These are phyloP conservation scores for Xenosphaeropsis pyriputrescens DNA, from an alignment of 2,329 filamentous ascomycete species.

Conservation along the genomic window DNA sequence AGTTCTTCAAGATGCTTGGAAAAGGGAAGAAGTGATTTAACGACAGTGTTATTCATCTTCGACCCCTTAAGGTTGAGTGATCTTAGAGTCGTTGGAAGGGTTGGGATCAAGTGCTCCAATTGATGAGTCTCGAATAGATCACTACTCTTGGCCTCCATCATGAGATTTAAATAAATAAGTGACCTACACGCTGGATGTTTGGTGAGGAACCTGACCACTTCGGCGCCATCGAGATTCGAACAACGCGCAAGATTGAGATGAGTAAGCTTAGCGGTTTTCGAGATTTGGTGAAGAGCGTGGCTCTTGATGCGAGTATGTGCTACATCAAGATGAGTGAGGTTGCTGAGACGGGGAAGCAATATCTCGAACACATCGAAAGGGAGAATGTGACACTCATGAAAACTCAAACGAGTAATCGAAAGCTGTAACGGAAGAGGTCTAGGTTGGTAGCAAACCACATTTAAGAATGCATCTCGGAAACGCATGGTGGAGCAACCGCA, in stretches of 20 bases:
- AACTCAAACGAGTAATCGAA: constrained; percentile 50
- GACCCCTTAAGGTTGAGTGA: constrained; percentile 67
- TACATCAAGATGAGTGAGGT: constrained; percentile 67
- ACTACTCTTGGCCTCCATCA: constrained; percentile 57
- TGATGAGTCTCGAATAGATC: constrained; percentile 55
- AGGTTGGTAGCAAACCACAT: no score
- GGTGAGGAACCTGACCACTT: constrained; percentile 55
- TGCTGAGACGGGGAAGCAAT: constrained; percentile 53
- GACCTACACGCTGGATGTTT: constrained; percentile 54
- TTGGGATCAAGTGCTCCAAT: constrained; percentile 47
- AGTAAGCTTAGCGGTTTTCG: constrained; percentile 55
- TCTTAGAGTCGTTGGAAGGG: constrained; percentile 50
- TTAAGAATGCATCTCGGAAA: constrained; percentile 40
- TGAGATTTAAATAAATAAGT: constrained; percentile 59
- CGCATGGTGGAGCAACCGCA: constrained; percentile 56
- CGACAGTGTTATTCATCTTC: constrained; percentile 49
- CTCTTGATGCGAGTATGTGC: constrained; percentile 65
- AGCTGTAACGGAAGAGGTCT: constrained; percentile 31
- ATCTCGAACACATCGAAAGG: constrained; percentile 51
- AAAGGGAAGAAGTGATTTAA: constrained; percentile 46
- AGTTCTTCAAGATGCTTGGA: constrained; percentile 65
- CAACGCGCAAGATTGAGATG: constrained; percentile 71
- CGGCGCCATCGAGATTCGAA: constrained; percentile 48
- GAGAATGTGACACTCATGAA: constrained; percentile 67
- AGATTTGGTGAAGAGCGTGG: constrained; percentile 53